Conservation (phyloP, 257 asterid genomes). For the Anisodus acutangulus region DNA sequence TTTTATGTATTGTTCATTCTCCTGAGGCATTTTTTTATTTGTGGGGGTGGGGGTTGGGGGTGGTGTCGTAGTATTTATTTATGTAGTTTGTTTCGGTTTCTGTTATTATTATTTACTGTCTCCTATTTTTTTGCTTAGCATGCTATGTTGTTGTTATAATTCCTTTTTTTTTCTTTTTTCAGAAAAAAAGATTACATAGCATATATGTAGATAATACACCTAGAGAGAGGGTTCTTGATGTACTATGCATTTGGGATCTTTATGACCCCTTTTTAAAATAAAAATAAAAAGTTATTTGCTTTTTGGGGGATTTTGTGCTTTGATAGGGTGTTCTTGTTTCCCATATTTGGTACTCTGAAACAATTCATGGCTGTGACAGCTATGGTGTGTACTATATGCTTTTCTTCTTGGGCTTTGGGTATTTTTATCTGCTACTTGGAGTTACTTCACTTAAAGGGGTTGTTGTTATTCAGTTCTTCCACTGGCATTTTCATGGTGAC, state of each 20-base stretch:
- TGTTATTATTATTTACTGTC: too few relatives aligned
- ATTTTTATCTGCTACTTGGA: conserved; percentile 31
- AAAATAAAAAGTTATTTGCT: background rate
- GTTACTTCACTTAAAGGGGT: conserved; percentile 31
- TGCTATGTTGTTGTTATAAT: too few relatives aligned
- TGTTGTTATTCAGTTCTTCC: background rate
- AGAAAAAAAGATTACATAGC: conserved; percentile 46
- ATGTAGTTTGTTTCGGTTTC: too few relatives aligned
- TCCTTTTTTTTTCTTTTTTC: background rate
- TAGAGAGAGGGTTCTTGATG: conserved; percentile 19
- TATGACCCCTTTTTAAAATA: background rate
- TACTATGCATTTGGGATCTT: conserved; percentile 24
- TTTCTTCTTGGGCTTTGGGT: conserved; percentile 31
- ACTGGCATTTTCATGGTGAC: conserved; percentile 30
- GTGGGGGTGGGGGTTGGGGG: background rate
- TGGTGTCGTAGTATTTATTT: background rate
- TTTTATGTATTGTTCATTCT: conserved; percentile 21
- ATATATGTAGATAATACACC: conserved; percentile 39
- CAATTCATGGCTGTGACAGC: conserved; percentile 33
- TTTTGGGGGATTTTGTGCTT: background rate
- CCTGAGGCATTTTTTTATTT: background rate
- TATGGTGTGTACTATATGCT: conserved; percentile 30
- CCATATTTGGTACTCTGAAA: conserved; percentile 28
- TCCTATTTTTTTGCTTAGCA: background rate
- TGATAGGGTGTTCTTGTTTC: conserved; percentile 24